Conservation (phyloP, 495 filamentous ascomycete species). For the Tuber aestivum region DNA sequence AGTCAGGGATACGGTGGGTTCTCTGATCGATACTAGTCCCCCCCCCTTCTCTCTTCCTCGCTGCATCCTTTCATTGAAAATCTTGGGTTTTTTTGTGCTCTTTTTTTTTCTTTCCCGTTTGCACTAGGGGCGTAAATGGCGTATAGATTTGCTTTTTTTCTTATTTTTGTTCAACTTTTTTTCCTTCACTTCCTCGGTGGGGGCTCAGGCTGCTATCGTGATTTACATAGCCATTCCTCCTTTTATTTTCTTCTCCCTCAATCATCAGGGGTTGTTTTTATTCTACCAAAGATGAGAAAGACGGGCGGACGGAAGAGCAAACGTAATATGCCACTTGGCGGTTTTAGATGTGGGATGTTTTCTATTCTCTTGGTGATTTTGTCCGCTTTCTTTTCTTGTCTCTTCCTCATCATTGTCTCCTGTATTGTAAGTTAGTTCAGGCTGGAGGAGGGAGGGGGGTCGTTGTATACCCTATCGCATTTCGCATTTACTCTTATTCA, state of each 20-base stretch:
- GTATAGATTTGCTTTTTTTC: background rate
- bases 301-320: background rate
- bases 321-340: slow-evolving; percentile 4
- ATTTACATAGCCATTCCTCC: background rate
- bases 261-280: background rate
- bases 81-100: background rate
- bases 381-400: background rate
- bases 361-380: background rate
- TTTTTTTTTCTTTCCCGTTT: background rate
- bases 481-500: background rate
- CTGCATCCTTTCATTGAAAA: background rate
- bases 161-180: background rate
- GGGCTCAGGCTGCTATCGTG: background rate
- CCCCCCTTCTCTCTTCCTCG: background rate
- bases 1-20: slow-evolving; percentile 39
- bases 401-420: background rate
- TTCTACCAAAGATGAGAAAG: background rate
- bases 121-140: background rate
- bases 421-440: no score
- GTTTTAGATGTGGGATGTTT: slow-evolving; percentile 2
- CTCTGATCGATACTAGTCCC: slow-evolving; percentile 23
- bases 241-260: background rate
- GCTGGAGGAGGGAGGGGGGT: background rate
- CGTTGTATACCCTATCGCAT: background rate
- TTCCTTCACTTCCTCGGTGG: background rate